A percentile compares a stretch with the other conserved stretches of the same genome.
Conservation (phyloP, 257 asterid genomes). For the Gentiana dahurica region DNA sequence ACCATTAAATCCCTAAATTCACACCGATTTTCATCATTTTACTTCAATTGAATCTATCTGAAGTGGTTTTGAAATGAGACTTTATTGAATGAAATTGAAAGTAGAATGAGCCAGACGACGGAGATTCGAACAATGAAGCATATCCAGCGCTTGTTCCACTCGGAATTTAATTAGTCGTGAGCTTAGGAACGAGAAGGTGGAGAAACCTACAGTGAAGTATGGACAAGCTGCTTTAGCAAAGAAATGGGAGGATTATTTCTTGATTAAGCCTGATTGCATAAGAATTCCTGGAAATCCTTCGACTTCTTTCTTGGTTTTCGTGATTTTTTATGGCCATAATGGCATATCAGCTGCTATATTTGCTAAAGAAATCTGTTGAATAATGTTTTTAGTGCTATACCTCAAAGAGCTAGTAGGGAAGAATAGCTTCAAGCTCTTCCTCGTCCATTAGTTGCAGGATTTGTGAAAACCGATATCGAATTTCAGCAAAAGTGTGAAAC, state of each 20-base stretch:
- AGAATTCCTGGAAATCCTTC: slow-evolving; percentile 49
- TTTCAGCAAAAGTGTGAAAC: slow-evolving; percentile 42
- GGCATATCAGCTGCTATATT: slow-evolving; percentile 98
- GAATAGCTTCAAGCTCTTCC: too few relatives aligned
- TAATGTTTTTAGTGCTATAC: slow-evolving; percentile 90
- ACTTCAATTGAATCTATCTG: too few relatives aligned
- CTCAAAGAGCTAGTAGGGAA: slow-evolving; percentile 54
- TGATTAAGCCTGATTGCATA: slow-evolving; percentile 36
- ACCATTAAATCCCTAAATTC: too few relatives aligned
- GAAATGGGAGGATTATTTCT: slow-evolving; percentile 30
- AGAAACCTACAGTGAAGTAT: slow-evolving; percentile 45
- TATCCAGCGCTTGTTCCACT: slow-evolving; percentile 47
- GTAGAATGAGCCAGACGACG: slow-evolving; percentile 33
- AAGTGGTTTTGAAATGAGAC: too few relatives aligned
- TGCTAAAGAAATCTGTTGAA: slow-evolving; percentile 72
- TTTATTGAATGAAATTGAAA: slow-evolving; percentile 14
- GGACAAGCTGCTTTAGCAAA: slow-evolving; percentile 68
- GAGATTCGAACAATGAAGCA: slow-evolving; percentile 63
- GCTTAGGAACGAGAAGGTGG: slow-evolving; percentile 50
- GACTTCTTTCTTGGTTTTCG: slow-evolving; percentile 58
- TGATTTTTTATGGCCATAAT: slow-evolving; percentile 96
- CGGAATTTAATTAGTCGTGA: slow-evolving; percentile 65
- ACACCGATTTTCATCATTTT: too few relatives aligned
- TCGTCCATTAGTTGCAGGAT: too few relatives aligned
- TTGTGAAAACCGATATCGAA: slow-evolving; percentile 94